Evolutionary conservation across 116 monocot species (phyloP).

Genomic region (Posidonia oceanica): DNA sequence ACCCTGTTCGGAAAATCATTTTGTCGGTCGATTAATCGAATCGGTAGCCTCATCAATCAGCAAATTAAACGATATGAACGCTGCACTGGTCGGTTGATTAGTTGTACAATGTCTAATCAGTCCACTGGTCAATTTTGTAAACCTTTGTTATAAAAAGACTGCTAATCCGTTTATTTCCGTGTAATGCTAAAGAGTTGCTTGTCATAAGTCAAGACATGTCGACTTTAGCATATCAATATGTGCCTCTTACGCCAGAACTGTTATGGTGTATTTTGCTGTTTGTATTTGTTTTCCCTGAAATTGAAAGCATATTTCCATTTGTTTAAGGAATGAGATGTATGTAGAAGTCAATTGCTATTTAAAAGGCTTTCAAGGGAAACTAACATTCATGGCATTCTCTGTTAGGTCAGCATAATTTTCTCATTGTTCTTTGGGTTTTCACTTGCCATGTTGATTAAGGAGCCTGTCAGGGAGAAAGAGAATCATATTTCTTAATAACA

Average conservation of each 20-base stretch:
- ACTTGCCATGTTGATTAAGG: background rate
- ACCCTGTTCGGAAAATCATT: background rate
- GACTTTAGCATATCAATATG: background rate
- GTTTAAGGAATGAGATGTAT: slow-evolving; percentile 74
- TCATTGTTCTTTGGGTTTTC: background rate
- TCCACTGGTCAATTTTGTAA: too few species aligned
- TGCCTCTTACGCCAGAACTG: background rate
- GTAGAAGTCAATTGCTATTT: slow-evolving; percentile 57
- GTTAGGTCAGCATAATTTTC: slow-evolving; percentile 31
- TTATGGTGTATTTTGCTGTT: background rate
- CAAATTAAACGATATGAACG: too few species aligned
- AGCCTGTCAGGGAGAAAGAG: too few species aligned
- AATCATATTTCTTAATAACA: too few species aligned
- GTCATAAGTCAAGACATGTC: background rate
- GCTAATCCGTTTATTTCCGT: background rate
- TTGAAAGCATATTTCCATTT: background rate
- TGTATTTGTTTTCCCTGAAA: background rate
- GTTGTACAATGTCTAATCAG: too few species aligned
- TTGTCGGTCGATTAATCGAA: background rate
- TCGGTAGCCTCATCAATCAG: too few species aligned
- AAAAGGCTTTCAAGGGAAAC: slow-evolving; percentile 86
- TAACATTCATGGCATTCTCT: slow-evolving; percentile 57
- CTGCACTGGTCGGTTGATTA: too few species aligned
- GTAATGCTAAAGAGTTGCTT: background rate
- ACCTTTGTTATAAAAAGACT: too few species aligned